Percentiles rank a stretch among this genome's conserved stretches.
These are phyloP conservation scores for Mentha longifolia DNA, from an alignment of 257 asterid species.

Conservation along the genomic window DNA sequence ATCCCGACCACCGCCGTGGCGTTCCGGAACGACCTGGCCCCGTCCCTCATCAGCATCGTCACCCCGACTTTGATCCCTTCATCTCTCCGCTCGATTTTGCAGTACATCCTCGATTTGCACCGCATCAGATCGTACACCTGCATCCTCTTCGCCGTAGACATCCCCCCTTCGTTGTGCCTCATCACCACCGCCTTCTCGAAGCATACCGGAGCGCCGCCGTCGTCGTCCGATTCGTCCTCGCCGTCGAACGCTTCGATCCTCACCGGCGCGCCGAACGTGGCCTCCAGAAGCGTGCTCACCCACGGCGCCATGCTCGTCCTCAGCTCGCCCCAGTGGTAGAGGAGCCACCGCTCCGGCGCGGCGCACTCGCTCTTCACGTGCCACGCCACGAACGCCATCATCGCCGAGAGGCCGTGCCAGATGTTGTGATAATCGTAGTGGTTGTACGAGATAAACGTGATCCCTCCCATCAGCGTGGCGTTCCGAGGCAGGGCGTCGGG, in stretches of 20 bases:
- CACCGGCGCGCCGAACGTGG: conserved; percentile 49
- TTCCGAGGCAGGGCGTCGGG: conserved; percentile 58
- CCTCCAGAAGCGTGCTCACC: conserved; percentile 53
- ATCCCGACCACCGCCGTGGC: conserved; percentile 51
- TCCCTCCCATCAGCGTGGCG: conserved; percentile 50
- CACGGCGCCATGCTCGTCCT: conserved; percentile 64
- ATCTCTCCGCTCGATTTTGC: conserved; percentile 42
- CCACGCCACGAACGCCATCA: conserved; percentile 72
- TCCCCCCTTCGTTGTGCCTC: conserved; percentile 78
- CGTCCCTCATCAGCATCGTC: conserved; percentile 68
- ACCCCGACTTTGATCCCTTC: conserved; percentile 49
- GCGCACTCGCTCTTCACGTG: conserved; percentile 52
- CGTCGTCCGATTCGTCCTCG: not conserved
- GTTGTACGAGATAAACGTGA: conserved; percentile 62
- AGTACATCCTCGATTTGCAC: conserved; percentile 61
- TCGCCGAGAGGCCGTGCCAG: conserved; percentile 75
- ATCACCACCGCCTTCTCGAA: conserved; percentile 72
- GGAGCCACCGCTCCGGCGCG: conserved; percentile 54
- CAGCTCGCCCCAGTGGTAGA: conserved; percentile 79
- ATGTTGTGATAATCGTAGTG: conserved; percentile 71
- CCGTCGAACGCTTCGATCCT: conserved; percentile 41
- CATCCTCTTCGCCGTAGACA: conserved; percentile 58
- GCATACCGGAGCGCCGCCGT: conserved; percentile 35
- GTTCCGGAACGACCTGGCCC: conserved; percentile 66
- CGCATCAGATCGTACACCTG: conserved; percentile 66